Evolutionary conservation across 169 alveolate genomes (phyloP).

Genomic region (Cryptosporidium ryanae): DNA sequence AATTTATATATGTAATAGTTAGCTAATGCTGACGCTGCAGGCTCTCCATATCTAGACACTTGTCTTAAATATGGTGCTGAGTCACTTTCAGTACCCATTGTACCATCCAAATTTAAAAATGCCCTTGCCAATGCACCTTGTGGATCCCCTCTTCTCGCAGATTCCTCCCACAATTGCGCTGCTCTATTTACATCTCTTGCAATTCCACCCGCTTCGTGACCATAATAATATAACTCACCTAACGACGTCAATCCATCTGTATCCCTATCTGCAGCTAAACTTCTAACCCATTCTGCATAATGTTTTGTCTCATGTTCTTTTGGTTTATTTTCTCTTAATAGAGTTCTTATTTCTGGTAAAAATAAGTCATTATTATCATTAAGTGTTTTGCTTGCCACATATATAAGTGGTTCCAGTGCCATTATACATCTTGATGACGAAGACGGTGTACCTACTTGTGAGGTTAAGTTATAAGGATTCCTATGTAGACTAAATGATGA

Average conservation of each 20-base stretch:
- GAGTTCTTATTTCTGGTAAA: slow-evolving; percentile 17
- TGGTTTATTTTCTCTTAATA: slow-evolving; percentile 21
- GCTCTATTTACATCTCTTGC: slow-evolving; percentile 84
- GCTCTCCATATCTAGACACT: slow-evolving; percentile 64
- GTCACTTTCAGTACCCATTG: slow-evolving; percentile 64
- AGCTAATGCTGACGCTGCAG: slow-evolving; percentile 68
- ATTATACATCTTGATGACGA: slow-evolving; percentile 56
- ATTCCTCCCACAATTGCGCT: slow-evolving; percentile 84
- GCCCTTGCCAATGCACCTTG: slow-evolving; percentile 88
- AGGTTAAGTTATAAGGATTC: slow-evolving; percentile 48
- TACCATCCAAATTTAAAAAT: slow-evolving; percentile 78
- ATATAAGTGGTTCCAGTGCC: slow-evolving; percentile 63
- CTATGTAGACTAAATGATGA: slow-evolving; percentile 77
- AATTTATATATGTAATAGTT: slow-evolving; percentile 75
- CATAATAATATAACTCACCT: slow-evolving; percentile 86
- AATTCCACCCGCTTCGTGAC: slow-evolving; percentile 84
- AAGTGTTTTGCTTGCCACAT: slow-evolving; percentile 62
- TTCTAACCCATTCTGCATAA: slow-evolving; percentile 82
- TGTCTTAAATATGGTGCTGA: slow-evolving; percentile 69
- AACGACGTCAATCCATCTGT: slow-evolving; percentile 84
- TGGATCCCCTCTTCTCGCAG: slow-evolving; percentile 89
- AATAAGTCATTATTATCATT: slow-evolving; percentile 36
- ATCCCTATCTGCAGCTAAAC: slow-evolving; percentile 82
- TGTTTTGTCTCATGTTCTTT: slow-evolving; percentile 75
- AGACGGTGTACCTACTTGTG: slow-evolving; percentile 19